A percentile compares a stretch with the other conserved stretches of the same genome.
Evolutionary conservation across 2,329 filamentous ascomycete species (phyloP).

Genomic region (Akanthomyces muscarius): DNA sequence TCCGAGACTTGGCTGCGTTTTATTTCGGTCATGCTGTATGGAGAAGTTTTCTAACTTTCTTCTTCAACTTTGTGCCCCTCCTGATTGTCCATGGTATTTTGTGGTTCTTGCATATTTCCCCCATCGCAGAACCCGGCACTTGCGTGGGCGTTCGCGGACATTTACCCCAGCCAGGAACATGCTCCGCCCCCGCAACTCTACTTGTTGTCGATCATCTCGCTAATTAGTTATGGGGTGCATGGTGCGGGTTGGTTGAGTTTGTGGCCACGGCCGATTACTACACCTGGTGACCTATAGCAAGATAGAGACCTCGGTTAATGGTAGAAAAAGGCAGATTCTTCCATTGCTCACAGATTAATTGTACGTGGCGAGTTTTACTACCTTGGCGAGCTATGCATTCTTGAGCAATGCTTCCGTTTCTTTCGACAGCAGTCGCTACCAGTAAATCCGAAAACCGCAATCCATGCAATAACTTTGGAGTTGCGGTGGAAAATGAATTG

Average conservation of each 20-base stretch:
- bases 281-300: neutral
- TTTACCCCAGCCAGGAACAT: constrained; percentile 14
- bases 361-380: too few species aligned
- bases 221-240: neutral
- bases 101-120: neutral
- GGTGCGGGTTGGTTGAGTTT: neutral
- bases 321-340: neutral
- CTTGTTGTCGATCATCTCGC: constrained; percentile 6
- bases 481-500: too few species aligned
- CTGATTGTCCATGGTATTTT: neutral
- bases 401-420: too few species aligned
- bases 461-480: too few species aligned
- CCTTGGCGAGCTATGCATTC: too few species aligned
- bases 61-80: neutral
- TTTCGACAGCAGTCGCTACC: too few species aligned
- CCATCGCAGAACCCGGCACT: neutral
- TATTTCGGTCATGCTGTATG: neutral
- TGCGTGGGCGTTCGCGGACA: neutral
- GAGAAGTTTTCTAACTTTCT: neutral
- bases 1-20: neutral
- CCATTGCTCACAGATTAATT: too few species aligned
- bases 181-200: constrained; percentile 5
- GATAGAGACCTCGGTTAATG: neutral
- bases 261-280: neutral
- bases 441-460: too few species aligned